Evolutionary conservation across 1,284 basidiomycete genomes (phyloP), one percentile per base, ranked within the genome.

Genomic region (Rugosomyces carneus): DNA sequence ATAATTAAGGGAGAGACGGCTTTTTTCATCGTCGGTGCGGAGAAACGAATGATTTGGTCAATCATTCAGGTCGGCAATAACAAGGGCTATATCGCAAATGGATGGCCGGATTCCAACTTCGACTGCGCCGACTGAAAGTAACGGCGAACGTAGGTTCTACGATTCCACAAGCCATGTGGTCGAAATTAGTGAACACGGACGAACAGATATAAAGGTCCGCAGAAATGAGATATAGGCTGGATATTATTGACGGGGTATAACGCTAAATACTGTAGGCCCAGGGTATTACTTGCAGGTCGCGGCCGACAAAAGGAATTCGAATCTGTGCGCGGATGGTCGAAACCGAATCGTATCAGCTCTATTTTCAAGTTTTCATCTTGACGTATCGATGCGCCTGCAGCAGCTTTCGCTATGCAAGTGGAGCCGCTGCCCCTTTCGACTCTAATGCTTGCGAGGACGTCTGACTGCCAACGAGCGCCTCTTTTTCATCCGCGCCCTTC

Each of bases 401-500:
- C 3, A 16, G 15, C 13, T 34, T 16, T 15, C 15, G 15, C 13
- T 13, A 34, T 3, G 31, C 31, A 16, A 13, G 29, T n/a, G 29
- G 29, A 31, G 5, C 29, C 29, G 13, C 31, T 15, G n/a, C 8
- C 31, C 15, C 31, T 34, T 34, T n/a, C n/a, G 31, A 15, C 15
- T 11, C 19, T 21, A 13, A 37, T 15, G 19, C 36, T 37, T 37
- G 36, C 19, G 19, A 13, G 18, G 21, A 5, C 10, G 13, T 13
- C 36, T 37, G 36, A 21, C 10, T 4, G 19, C 19, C 8, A 34
- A 6, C 26, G 18, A 45, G n/a, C 21, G 41, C 43, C 44, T 42
- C 51, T 15, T 40, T 50, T 15, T 52, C 50, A 32, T 54, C 53
- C 11, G 47, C 51, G 5, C 38, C 53, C 21, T 55, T 54, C 11